Percentiles rank a stretch among this genome's conserved stretches.
Conservation (phyloP, 148 eudicot genomes). For the Rhododendron griersonianum region DNA sequence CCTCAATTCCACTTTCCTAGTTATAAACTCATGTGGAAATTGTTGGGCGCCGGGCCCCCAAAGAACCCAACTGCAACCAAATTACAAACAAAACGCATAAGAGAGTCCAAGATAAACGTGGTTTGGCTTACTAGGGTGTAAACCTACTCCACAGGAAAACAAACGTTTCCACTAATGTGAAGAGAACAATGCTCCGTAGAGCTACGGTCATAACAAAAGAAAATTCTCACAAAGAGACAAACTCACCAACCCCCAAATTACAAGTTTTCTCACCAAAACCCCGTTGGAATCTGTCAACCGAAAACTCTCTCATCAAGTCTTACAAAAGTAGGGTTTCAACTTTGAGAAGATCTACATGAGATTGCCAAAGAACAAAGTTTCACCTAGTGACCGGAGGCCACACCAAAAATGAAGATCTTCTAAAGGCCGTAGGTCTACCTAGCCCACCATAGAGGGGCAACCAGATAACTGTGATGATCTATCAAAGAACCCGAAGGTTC, state of each 20-base stretch:
- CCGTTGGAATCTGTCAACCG: not conserved
- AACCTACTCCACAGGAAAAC: not conserved
- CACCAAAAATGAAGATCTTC: not conserved
- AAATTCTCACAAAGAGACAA: not conserved
- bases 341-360: not conserved
- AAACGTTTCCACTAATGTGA: not conserved
- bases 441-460: not conserved
- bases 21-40: not conserved
- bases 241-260: not conserved
- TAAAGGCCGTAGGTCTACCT: not conserved
- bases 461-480: not conserved
- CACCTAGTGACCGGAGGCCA: not conserved
- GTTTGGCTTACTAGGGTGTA: not conserved
- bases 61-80: not conserved
- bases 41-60: not conserved
- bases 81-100: not conserved
- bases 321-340: not conserved
- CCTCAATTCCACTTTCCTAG: not conserved
- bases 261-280: not conserved
- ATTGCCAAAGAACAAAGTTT: not conserved
- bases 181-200: not conserved
- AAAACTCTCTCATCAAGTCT: not conserved
- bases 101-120: not conserved
- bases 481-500: not conserved
- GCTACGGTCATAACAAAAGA: not conserved